Base-by-base conservation (phyloP, 2,329 filamentous ascomycete genomes). In the Fusarium compactum region DNA sequence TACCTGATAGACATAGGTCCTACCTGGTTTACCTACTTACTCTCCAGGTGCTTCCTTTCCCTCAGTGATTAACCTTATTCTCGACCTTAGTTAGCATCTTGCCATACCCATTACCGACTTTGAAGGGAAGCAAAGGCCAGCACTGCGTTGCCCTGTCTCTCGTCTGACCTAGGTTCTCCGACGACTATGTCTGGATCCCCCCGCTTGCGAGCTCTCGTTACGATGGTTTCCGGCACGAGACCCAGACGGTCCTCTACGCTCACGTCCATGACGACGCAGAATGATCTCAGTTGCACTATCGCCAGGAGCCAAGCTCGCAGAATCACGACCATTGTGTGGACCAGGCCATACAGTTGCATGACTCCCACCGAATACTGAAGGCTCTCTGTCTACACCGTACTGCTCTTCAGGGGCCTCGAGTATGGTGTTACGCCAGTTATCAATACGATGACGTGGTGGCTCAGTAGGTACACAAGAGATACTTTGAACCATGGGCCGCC, bases 261-360 rank as follows among this genome's bases (percentile, higher is more conserved):
- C 24, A 24, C 20, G 18, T 14, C 11, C n/a, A 32, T 11, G n/a
- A 2, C 4, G 22, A n/a, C 24, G 34, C 3, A 25, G n/a, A 45
- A 18, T 18, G 15, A 68, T 16, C 20, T 44, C 40, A 2, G 44
- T 69, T 2, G 52, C 20, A 40, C 54, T 69, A 25, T 69, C 65
- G 10, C 40, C 44, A 2, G 66, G 66, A 5, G 11, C 45, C 24
- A 67, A 6, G 22, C 22, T 46, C 32, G 29, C 40, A 30, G 11
- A 40, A 30, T 24, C 24, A 7, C 6, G 29, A 14, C 11, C 47
- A 18, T 24, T 22, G 24, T 24, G 25, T 22, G 18, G 52, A 11
- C 60, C 57, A 25, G 64, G 64, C 64, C 64, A 68, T 10, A 53
- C 41, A 10, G 65, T 68, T 8, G 55, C 54, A 43, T 58, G 29